Percentiles rank a stretch among this genome's conserved stretches.
Evolutionary conservation across 2,329 filamentous ascomycete species (phyloP).

Genomic region (Ceratocystis papillata): DNA sequence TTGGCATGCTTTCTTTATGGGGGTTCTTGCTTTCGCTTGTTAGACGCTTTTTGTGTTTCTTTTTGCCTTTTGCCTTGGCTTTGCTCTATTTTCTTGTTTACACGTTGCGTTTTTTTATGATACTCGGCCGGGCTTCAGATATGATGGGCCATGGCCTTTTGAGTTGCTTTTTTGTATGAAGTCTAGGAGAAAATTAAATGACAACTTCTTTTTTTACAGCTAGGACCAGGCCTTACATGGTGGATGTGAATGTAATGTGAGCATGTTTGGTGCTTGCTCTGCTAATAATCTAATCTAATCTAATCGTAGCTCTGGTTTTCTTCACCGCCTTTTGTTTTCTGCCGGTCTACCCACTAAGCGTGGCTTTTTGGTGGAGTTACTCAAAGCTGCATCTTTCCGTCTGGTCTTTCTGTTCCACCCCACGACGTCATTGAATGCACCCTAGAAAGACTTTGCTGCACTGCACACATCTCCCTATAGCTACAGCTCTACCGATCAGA

Average conservation of each 20-base stretch:
- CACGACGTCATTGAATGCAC: not conserved
- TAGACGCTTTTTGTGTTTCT: constrained; percentile 16
- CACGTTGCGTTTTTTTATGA: constrained; percentile 15
- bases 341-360: not conserved
- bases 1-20: too few relatives aligned
- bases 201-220: constrained; percentile 5
- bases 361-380: not conserved
- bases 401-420: not conserved
- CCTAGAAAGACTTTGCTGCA: not conserved
- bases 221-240: not conserved
- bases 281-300: not conserved
- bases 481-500: too few relatives aligned
- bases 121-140: constrained; percentile 15
- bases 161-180: constrained; percentile 20
- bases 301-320: not conserved
- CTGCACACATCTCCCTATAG: too few relatives aligned
- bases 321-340: constrained; percentile 7
- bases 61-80: constrained; percentile 15
- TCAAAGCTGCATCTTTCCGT: not conserved
- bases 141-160: constrained; percentile 20
- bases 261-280: not conserved
- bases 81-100: not conserved
- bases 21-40: constrained; percentile 10
- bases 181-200: constrained; percentile 19
- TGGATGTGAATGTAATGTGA: not conserved